phyloP scores from a whole-genome alignment of 805 yeast species.

The Wickerhamiella kazuoi region DNA sequence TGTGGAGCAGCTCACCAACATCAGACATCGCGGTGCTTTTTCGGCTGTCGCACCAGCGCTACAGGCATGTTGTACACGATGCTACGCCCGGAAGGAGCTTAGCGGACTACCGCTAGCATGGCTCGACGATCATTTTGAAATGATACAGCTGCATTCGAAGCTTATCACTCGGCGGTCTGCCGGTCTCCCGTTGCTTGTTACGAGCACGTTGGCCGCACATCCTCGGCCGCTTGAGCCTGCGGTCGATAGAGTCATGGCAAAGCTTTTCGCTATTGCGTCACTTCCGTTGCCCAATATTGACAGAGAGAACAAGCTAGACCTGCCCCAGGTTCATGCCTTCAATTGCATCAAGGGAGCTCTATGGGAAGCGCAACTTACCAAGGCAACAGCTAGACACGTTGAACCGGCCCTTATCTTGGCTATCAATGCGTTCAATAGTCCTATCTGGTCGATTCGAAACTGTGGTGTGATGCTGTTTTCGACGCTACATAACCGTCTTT shows the following conservation, averaged over 20 bases:
- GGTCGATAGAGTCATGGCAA: constrained; percentile 32
- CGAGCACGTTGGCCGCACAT: constrained; percentile 51
- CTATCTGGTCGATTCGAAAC: constrained; percentile 73
- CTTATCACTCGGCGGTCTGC: constrained; percentile 80
- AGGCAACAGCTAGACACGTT: constrained; percentile 31
- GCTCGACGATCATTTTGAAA: constrained; percentile 38
- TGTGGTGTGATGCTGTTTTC: constrained; percentile 89
- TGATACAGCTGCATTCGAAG: constrained; percentile 41
- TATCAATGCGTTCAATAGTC: constrained; percentile 42
- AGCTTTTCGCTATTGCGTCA: constrained; percentile 37
- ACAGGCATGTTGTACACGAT: constrained; percentile 43
- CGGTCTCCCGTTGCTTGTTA: constrained; percentile 66
- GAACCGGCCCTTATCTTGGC: constrained; percentile 44
- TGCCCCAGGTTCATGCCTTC: constrained; percentile 88
- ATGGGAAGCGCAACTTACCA: constrained; percentile 49
- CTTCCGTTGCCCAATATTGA: constrained; percentile 30
- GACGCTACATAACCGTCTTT: constrained; percentile 60
- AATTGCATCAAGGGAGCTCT: constrained; percentile 66
- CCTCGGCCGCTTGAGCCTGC: constrained; percentile 23
- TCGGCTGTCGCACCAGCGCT: constrained; percentile 76
- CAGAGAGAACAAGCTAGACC: constrained; percentile 37
- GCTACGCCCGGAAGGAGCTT: constrained; percentile 21
- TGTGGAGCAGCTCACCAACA: constrained; percentile 47
- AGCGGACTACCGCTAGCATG: constrained; percentile 32
- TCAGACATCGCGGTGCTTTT: constrained; percentile 84